Conservation (phyloP, 2,329 filamentous ascomycete species). For the Hymenoscyphus scutula region DNA sequence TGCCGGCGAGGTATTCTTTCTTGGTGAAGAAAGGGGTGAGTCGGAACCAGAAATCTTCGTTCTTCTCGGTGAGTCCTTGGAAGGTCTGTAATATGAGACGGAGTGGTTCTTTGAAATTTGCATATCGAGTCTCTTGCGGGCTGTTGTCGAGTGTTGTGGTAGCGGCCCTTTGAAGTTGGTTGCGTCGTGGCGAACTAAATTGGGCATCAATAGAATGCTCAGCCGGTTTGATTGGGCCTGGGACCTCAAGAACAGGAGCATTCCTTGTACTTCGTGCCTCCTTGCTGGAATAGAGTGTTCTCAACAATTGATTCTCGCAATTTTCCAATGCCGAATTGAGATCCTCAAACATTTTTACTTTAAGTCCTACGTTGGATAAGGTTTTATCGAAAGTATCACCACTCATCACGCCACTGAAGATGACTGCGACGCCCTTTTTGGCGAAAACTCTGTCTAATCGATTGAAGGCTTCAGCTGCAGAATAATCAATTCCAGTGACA, state of each 20-base stretch:
- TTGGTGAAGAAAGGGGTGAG: slow-evolving; percentile 72
- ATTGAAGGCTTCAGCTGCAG: slow-evolving; percentile 90
- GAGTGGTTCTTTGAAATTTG: slow-evolving; percentile 83
- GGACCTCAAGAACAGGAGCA: slow-evolving; percentile 36
- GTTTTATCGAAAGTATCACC: slow-evolving; percentile 73
- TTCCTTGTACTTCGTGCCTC: slow-evolving; percentile 53
- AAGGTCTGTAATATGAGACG: slow-evolving; percentile 95
- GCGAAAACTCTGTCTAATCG: slow-evolving; percentile 83
- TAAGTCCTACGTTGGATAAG: slow-evolving; percentile 79
- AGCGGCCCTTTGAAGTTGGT: slow-evolving; percentile 75
- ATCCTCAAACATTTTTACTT: slow-evolving; percentile 79
- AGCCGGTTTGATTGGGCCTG: slow-evolving; percentile 18
- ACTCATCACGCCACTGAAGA: slow-evolving; percentile 78
- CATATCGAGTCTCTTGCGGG: slow-evolving; percentile 66
- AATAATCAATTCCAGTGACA: slow-evolving; percentile 93
- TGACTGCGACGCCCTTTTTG: slow-evolving; percentile 73
- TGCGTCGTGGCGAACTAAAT: slow-evolving; percentile 75
- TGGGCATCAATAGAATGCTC: slow-evolving; percentile 51
- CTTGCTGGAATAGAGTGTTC: slow-evolving; percentile 70
- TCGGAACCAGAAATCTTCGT: slow-evolving; percentile 94
- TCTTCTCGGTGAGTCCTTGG: slow-evolving; percentile 77
- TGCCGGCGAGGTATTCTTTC: slow-evolving; percentile 65
- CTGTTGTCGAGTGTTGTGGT: slow-evolving; percentile 68
- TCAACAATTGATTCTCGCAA: slow-evolving; percentile 91
- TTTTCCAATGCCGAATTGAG: slow-evolving; percentile 91